phyloP scores from a whole-genome alignment of 352 stramenopile genomes.

The Phytopythium montanum region DNA sequence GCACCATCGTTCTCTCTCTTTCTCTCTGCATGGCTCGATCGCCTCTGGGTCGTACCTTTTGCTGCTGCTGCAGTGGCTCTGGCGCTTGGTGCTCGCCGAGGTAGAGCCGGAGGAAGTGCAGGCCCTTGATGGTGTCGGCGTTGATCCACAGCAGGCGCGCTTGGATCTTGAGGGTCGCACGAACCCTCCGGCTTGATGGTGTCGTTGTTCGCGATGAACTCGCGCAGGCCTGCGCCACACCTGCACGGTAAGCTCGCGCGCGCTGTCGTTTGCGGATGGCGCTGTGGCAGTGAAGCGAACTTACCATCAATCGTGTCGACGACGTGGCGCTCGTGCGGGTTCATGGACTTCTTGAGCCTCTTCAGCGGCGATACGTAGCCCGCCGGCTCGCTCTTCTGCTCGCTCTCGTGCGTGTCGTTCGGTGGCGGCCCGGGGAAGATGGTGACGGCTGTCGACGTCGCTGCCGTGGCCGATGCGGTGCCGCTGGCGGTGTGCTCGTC shows the following conservation, averaged over 20 bases:
- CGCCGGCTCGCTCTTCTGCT: too few species aligned
- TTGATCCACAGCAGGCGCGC: conserved; percentile 7
- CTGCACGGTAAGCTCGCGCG: background rate
- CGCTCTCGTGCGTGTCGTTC: too few species aligned
- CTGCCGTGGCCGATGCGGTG: too few species aligned
- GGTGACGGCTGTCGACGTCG: too few species aligned
- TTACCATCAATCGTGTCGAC: conserved; percentile 2
- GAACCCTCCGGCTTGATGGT: background rate
- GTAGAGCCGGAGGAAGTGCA: conserved; percentile 10
- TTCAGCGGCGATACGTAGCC: background rate
- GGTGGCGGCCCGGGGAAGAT: background rate
- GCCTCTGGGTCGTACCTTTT: too few species aligned
- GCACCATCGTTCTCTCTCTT: too few species aligned
- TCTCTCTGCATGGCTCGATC: too few species aligned
- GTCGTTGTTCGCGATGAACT: background rate
- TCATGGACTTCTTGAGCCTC: background rate
- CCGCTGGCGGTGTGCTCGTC: background rate
- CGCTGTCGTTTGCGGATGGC: too few species aligned
- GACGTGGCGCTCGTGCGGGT: background rate
- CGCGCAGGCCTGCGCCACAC: background rate
- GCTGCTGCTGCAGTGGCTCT: conserved; percentile 6
- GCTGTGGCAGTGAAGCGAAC: background rate
- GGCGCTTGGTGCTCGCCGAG: conserved; percentile 1
- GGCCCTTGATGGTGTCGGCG: background rate
- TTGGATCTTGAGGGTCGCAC: background rate